Base-by-base conservation (phyloP, 805 yeast species). In the Yarrowia sp. region DNA sequence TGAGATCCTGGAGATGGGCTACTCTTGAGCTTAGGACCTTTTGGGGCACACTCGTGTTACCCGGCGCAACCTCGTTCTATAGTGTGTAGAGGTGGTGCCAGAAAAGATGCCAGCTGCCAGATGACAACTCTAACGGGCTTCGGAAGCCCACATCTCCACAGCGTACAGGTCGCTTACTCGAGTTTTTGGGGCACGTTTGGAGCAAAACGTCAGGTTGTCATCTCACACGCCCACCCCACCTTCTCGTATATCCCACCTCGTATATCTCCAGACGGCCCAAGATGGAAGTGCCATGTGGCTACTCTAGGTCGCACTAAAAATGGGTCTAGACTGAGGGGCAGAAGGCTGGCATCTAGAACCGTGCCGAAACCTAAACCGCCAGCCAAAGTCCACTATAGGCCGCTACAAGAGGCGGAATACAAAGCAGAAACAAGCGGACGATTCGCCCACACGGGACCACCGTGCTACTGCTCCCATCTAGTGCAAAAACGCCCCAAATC, bases 321-420 rank as follows among this genome's bases (percentile, higher is more conserved):
- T 17, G 53, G 53, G 53, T 33, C 53, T 48, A 48, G 53, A 33
- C 55, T 48, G 55, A 48, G 41, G 41, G 41, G 55, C 32, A 33
- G 18, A 47, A 47, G 55, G 41, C 55, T 48, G 55, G 55, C 55
- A 13, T 48, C 55, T 18, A 18, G 41, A 48, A 48, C 32, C 31
- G 41, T 35, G 31, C 55, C 41, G 55, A 48, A 48, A 33, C 55
- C 32, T 48, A 35, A 32, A 32, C 38, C 8, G 8, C 11, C 35
- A n/a, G 10, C 8, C 8, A 28, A 8, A 8, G 32, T 3, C 50
- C 38, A 13, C n/a, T 44, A 10, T 28, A n/a, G 31, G 35, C 13
- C 17, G 38, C 22, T 32, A 9, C 15, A 7, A 14, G 4, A 13
- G n/a, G 18, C 28, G 14, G 28, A 45, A 8, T 42, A 35, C 13